Conservation (phyloP, 805 yeast genomes). For the Yamadazyma sp. region DNA sequence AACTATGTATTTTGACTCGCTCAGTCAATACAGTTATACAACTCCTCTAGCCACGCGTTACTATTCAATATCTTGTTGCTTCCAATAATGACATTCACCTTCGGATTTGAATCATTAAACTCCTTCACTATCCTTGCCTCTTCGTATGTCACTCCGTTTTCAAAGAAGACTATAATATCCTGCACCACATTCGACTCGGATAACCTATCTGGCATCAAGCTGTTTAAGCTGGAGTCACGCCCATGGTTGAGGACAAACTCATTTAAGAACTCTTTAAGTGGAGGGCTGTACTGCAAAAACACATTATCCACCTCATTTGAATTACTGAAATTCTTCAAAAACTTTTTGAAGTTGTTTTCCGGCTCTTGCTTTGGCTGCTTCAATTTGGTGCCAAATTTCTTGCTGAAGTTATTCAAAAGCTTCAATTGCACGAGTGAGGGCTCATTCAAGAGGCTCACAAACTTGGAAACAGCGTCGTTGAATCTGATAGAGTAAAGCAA, state of each 20-base stretch:
- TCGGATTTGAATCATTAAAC: conserved; percentile 47
- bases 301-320: conserved; percentile 55
- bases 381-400: conserved; percentile 17
- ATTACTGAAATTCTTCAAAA: conserved; percentile 16
- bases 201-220: conserved; percentile 39
- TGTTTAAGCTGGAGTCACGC: conserved; percentile 14
- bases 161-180: conserved; percentile 67
- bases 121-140: conserved; percentile 84
- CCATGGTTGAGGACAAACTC: conserved; percentile 10
- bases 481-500: conserved; percentile 71
- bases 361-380: conserved; percentile 12
- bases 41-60: conserved; percentile 30
- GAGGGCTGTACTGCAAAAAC: conserved; percentile 89
- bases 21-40: conserved; percentile 33
- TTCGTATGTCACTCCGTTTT: conserved; percentile 92
- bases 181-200: conserved; percentile 21
- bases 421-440: conserved; percentile 34
- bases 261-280: conserved; percentile 49
- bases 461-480: conserved; percentile 23
- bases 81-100: conserved; percentile 74
- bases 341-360: conserved; percentile 18
- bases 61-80: conserved; percentile 49
- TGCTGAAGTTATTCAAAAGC: conserved; percentile 30
- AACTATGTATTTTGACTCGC: too few species aligned
- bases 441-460: conserved; percentile 29